Percentiles rank a stretch among this genome's conserved stretches.
Evolutionary conservation across 2,329 filamentous ascomycete species (phyloP).

Genomic region (Hypoxylon sp.): DNA sequence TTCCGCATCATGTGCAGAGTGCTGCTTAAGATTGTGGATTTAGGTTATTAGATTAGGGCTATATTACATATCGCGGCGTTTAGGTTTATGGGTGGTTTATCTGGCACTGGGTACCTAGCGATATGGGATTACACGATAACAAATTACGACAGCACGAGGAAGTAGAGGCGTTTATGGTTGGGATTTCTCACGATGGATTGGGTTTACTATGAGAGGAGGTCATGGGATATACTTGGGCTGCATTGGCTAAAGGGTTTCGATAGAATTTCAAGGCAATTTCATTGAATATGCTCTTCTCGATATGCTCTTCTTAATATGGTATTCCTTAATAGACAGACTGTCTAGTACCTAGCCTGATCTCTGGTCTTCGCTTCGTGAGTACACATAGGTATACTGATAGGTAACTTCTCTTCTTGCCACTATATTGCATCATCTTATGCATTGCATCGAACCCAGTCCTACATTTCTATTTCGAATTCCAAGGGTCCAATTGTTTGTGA

Average conservation of each 20-base stretch:
- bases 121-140: conserved; percentile 23
- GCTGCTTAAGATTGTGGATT: conserved; percentile 10
- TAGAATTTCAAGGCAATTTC: not conserved
- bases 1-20: conserved; percentile 18
- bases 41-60: not conserved
- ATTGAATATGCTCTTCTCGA: not conserved
- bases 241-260: not conserved
- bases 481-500: not conserved
- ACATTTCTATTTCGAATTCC: conserved; percentile 5
- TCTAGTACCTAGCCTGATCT: too few relatives aligned
- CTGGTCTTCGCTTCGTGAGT: too few relatives aligned
- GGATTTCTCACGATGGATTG: not conserved
- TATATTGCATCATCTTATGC: not conserved
- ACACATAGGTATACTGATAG: not conserved
- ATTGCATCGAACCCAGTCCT: not conserved
- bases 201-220: not conserved
- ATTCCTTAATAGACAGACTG: not conserved
- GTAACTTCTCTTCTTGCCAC: not conserved
- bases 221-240: conserved; percentile 1
- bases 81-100: conserved; percentile 7
- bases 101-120: conserved; percentile 15
- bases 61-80: conserved; percentile 27
- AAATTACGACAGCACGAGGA: conserved; percentile 12
- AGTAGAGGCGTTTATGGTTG: conserved; percentile 13
- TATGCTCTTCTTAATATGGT: not conserved